These are phyloP conservation scores for Colletotrichum graminicola DNA, from an alignment of 2,329 filamentous ascomycete species.

Conservation along the genomic window DNA sequence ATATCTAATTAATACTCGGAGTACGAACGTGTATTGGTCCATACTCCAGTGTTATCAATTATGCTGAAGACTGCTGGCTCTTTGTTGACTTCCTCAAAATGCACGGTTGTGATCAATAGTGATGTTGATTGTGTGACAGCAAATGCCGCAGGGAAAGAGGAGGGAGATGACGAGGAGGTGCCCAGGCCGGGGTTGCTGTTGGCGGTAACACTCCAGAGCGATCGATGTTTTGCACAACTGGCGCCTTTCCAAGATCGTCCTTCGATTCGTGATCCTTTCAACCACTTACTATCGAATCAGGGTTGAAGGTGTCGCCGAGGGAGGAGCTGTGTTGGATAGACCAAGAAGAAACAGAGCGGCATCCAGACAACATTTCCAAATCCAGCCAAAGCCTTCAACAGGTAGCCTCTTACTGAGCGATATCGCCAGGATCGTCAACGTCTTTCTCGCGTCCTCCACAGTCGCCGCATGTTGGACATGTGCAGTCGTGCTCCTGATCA, in stretches of 20 bases:
- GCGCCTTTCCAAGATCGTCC: neutral
- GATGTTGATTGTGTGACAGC: neutral
- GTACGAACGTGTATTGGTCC: neutral
- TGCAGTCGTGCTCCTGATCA: constrained; percentile 24
- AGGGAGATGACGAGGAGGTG: constrained; percentile 1
- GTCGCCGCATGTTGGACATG: constrained; percentile 18
- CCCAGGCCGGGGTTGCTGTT: neutral
- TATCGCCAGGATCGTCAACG: constrained; percentile 33
- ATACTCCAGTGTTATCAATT: no score
- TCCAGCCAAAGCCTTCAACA: constrained; percentile 1
- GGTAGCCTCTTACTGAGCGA: constrained; percentile 1
- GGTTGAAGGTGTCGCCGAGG: neutral
- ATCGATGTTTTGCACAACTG: neutral
- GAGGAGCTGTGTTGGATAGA: neutral
- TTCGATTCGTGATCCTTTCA: neutral
- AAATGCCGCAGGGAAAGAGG: neutral
- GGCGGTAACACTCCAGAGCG: neutral
- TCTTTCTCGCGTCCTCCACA: constrained; percentile 21
- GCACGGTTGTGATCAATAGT: neutral
- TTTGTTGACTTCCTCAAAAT: neutral
- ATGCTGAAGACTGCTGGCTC: neutral
- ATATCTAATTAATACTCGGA: no score
- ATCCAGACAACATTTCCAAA: neutral
- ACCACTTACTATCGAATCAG: neutral
- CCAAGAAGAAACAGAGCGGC: neutral